Evolutionary conservation across 2,329 filamentous ascomycete species (phyloP), one percentile per base, ranked within the genome.

Genomic region (Fusarium avenaceum): DNA sequence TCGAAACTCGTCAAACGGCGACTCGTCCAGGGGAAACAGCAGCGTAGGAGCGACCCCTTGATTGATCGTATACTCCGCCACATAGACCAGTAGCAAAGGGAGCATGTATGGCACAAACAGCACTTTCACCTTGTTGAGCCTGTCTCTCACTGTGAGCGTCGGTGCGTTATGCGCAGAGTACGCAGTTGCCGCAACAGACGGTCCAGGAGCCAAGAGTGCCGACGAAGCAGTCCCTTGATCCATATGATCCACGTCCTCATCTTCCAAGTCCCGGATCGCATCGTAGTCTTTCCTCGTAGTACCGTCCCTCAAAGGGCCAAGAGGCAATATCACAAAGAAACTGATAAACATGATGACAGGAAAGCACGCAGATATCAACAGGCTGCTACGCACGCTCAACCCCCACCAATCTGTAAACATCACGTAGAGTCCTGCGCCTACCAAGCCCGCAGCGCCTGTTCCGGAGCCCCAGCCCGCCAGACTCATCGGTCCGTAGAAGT

Each of bases 21-120:
- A 91, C 13, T 86, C 80, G 2, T 84, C 76, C 1, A 97, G 83
- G 0, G 94, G 93, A 76, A 97, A 99, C 6, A 99, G 86, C 0
- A 98, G 83, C 0, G 94, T 97, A 1, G 96, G 95, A 0, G 93
- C 85, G 1, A 98, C 93, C 35, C 94, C 95, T 81, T 97, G 94
- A 81, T 98, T 98, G 79, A 98, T 97, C 56, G 92, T 96, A 78
- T 99, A 99, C 82, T 99, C 96, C 57, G 94, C 93, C 35, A 98
- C 87, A 77, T 97, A 99, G 30, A 99, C 96, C 17, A 98, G 82
- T 33, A 98, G 85, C 15, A 99, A 85, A 0, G 96, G 96, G 5
- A 97, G 84, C 94, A 99, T 98, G 78, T 90, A 90, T 0, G 88
- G 88, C 44, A 96, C 82, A 75, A 97, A 90, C 2, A 98, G 83